A percentile compares a stretch with the other conserved stretches of the same genome.
These are phyloP conservation scores for Alternaria dauci DNA, from an alignment of 2,329 filamentous ascomycete genomes.

Conservation along the genomic window DNA sequence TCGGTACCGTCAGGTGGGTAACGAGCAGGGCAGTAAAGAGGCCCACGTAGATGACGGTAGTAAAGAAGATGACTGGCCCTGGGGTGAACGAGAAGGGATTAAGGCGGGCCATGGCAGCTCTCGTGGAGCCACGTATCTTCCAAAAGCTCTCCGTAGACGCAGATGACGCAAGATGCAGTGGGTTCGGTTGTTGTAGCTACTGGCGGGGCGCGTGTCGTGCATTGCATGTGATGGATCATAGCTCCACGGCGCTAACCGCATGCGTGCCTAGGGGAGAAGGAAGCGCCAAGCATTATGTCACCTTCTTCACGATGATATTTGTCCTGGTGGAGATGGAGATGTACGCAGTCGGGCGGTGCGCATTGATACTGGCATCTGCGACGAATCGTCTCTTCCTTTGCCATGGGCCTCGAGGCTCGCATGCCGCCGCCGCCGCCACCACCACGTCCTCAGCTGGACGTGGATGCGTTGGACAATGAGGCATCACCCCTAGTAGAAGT, in stretches of 20 bases:
- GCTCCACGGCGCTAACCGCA: conserved; percentile 19
- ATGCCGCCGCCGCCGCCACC: neutral
- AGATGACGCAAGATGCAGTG: conserved; percentile 17
- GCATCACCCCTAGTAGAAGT: neutral
- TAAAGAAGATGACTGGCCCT: conserved; percentile 81
- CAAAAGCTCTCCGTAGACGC: conserved; percentile 16
- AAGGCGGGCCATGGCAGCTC: conserved; percentile 44
- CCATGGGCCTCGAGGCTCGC: conserved; percentile 1
- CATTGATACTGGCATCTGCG: neutral
- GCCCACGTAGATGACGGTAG: conserved; percentile 77
- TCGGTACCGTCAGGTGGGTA: conserved; percentile 78
- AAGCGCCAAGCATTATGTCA: neutral
- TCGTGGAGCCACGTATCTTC: conserved; percentile 19
- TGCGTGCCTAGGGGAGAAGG: neutral
- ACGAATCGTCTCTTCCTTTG: accelerated
- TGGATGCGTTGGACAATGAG: neutral
- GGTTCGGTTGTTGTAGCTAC: conserved; percentile 15
- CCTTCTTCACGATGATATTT: neutral
- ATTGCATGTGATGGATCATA: conserved; percentile 25
- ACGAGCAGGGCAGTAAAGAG: conserved; percentile 76
- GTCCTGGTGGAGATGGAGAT: neutral
- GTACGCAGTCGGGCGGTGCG: neutral
- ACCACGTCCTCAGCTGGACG: neutral
- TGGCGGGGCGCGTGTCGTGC: conserved; percentile 16
- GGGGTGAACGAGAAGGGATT: conserved; percentile 77